A percentile compares a stretch with the other conserved stretches of the same genome.
Evolutionary conservation across 2,329 filamentous ascomycete genomes (phyloP).

Genomic region (Arthrobotrys iridis): DNA sequence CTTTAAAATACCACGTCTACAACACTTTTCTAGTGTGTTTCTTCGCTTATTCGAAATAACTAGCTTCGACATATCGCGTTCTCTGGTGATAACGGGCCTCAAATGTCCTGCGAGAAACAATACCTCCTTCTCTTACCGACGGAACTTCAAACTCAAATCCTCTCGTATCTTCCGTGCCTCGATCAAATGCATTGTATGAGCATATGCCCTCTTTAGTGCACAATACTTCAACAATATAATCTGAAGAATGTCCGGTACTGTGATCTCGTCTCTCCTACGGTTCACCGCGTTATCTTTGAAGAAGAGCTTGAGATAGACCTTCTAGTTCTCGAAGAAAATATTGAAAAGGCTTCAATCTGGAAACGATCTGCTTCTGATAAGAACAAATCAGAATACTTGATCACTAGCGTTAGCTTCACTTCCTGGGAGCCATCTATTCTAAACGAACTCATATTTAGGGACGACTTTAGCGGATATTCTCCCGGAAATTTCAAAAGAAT

Average conservation of each 20-base stretch:
- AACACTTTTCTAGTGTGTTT: background rate
- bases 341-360: background rate
- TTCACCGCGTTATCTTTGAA: background rate
- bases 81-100: no score
- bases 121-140: background rate
- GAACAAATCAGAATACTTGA: background rate
- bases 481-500: background rate
- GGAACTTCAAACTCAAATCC: constrained; percentile 1
- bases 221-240: background rate
- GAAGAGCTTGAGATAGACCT: background rate
- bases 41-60: no score
- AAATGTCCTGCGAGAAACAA: background rate
- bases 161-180: constrained; percentile 10
- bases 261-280: background rate
- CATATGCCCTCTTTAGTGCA: background rate
- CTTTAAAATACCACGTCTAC: constrained; percentile 6
- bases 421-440: background rate
- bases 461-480: background rate
- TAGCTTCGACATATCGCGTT: no score
- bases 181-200: background rate
- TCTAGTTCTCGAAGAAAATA: background rate
- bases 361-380: background rate
- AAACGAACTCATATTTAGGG: background rate
- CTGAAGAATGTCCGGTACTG: background rate
- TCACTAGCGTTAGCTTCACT: background rate